Conservation (phyloP, 2,329 filamentous ascomycete species). For the Aureobasidium sp. region DNA sequence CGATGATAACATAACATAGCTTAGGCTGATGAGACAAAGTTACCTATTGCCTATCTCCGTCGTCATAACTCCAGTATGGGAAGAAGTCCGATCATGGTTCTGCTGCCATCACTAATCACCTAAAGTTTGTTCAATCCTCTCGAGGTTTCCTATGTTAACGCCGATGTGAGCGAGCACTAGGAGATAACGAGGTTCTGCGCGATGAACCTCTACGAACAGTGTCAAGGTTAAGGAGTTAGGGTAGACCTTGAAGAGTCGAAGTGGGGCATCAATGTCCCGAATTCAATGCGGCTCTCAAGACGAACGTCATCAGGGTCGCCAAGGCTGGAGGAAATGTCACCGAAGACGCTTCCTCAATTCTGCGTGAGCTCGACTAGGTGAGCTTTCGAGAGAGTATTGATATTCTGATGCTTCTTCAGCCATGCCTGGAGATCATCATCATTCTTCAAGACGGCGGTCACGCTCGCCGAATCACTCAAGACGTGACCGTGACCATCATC, state of each 20-base stretch:
- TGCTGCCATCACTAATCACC: background rate
- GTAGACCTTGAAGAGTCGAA: background rate
- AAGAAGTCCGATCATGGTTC: background rate
- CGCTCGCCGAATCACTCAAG: background rate
- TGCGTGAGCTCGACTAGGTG: background rate
- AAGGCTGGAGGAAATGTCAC: background rate
- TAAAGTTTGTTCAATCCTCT: background rate
- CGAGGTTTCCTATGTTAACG: background rate
- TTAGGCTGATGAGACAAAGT: background rate
- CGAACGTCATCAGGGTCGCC: slow-evolving; percentile 6
- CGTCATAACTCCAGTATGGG: background rate
- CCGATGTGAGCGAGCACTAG: too few species aligned
- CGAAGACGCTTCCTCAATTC: background rate
- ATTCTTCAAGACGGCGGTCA: slow-evolving; percentile 5
- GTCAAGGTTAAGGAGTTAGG: background rate
- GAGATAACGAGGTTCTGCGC: background rate
- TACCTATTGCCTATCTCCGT: background rate
- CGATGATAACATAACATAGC: background rate
- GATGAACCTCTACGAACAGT: background rate
- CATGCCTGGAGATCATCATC: slow-evolving; percentile 9
- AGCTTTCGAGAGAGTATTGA: background rate
- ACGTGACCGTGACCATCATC: slow-evolving; percentile 1
- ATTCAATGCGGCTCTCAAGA: background rate
- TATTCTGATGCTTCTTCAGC: background rate
- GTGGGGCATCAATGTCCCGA: background rate